Evolutionary conservation across 768 basidiomycete species (phyloP), one percentile per base, ranked within the genome.

Genomic region (Trametes maxima): DNA sequence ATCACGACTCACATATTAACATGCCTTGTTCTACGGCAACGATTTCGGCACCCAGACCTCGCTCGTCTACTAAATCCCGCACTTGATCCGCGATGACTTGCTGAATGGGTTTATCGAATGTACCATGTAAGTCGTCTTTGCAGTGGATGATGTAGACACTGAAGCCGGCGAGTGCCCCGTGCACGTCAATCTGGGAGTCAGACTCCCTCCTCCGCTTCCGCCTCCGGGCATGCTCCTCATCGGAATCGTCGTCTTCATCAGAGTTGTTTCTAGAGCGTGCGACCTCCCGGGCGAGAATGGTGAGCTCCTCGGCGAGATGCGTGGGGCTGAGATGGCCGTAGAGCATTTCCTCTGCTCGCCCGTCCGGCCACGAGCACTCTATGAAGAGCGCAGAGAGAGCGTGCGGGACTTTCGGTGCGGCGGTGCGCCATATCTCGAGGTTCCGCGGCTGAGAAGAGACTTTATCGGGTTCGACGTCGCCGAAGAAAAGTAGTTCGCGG

Each of bases 401-500:
- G 22, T 85, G 78, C 0, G 85, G 85, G 66, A 97, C 85, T 73
- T 86, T 87, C 46, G 84, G 78, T 5, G 95, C 95, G 0, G 94
- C 94, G 25, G 79, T 82, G 42, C 81, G 82, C 96, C 95, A 98
- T 48, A 98, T 87, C 43, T 79, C 74, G 25, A 79, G 77, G 40
- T 87, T 95, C 52, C 77, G 80, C 5, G 88, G 88, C 14, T 76
- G 73, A 16, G 69, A n/a, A 6, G 90, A 80, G 48, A 95, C 67
- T 51, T 83, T 82, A 75, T 95, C 93, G 10, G 93, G 92, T 69
- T 95, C 93, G 61, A 97, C 88, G 74, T 96, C 95, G 0, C 96
- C 96, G 67, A 97, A 96, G 75, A 98, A 98, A 39, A 98, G 78
- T 65, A 98, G 87, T 72, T 96, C 92, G 48, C 78, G 80, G 1